Percentiles rank a stretch among this genome's conserved stretches.
phyloP scores from a whole-genome alignment of 2,329 filamentous ascomycete genomes.

The Macrophomina tecta region DNA sequence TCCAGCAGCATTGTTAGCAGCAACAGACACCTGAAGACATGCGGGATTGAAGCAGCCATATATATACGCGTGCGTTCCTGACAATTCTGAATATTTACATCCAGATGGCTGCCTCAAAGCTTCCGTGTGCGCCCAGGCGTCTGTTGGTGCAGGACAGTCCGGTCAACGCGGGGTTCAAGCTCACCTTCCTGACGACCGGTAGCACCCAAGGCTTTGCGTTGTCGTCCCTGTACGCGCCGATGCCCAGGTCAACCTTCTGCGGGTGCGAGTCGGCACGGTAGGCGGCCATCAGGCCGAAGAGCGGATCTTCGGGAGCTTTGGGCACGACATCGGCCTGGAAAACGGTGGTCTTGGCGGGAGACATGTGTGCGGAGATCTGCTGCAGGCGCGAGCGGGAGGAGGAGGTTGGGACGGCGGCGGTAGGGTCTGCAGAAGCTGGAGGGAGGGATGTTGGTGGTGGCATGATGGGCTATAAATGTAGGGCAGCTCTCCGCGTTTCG shows the following conservation, averaged over 20 bases:
- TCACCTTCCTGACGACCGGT: slow-evolving; percentile 94
- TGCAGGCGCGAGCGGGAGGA: slow-evolving; percentile 47
- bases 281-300: slow-evolving; percentile 90
- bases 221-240: slow-evolving; percentile 94
- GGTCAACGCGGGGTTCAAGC: slow-evolving; percentile 30
- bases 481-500: slow-evolving; percentile 23
- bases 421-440: slow-evolving; percentile 15
- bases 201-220: slow-evolving; percentile 97
- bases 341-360: slow-evolving; percentile 65
- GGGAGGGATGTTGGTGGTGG: slow-evolving; percentile 31
- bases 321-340: slow-evolving; percentile 81
- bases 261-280: slow-evolving; percentile 77
- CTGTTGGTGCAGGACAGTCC: too few species aligned
- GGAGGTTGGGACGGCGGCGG: background rate
- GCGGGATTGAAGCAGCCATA: too few species aligned
- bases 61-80: too few species aligned
- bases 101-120: too few species aligned
- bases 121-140: too few species aligned
- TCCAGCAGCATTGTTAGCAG: too few species aligned
- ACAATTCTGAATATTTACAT: too few species aligned
- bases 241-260: slow-evolving; percentile 91
- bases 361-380: slow-evolving; percentile 74
- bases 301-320: slow-evolving; percentile 90
- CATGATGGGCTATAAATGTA: slow-evolving; percentile 27
- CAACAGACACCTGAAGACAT: too few species aligned